A percentile compares a stretch with the other conserved stretches of the same genome.
Evolutionary conservation across 257 asterid species (phyloP).

Genomic region (Prunella vulgaris): DNA sequence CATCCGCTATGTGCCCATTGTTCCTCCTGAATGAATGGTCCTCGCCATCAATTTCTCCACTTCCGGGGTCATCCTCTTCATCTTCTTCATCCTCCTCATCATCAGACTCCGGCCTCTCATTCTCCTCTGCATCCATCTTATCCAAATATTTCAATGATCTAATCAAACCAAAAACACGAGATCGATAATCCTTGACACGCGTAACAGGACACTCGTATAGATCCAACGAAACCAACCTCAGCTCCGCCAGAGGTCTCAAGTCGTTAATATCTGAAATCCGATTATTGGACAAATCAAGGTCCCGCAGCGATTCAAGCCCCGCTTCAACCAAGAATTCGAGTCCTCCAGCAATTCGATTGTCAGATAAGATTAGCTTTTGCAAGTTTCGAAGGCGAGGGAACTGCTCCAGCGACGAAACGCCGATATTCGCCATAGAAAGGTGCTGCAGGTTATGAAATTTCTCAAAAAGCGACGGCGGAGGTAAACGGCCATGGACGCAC

Average conservation of each 20-base stretch:
- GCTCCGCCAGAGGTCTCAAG: slow-evolving; percentile 77
- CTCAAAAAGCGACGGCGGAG: slow-evolving; percentile 86
- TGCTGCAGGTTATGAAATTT: slow-evolving; percentile 78
- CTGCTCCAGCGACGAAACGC: slow-evolving; percentile 79
- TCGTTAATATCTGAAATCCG: slow-evolving; percentile 73
- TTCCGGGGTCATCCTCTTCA: slow-evolving; percentile 84
- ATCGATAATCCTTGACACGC: slow-evolving; percentile 77
- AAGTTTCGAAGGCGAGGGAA: slow-evolving; percentile 69
- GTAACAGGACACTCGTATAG: slow-evolving; percentile 94
- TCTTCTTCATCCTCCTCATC: slow-evolving; percentile 76
- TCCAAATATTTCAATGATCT: slow-evolving; percentile 78
- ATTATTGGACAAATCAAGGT: slow-evolving; percentile 93
- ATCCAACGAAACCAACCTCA: slow-evolving; percentile 82
- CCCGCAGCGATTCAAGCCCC: slow-evolving; percentile 65
- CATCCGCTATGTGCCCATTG: slow-evolving; percentile 53
- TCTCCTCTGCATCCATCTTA: slow-evolving; percentile 92
- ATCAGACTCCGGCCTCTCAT: slow-evolving; percentile 91
- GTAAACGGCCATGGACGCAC: slow-evolving; percentile 90
- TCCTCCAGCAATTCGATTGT: slow-evolving; percentile 87
- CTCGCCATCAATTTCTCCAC: slow-evolving; percentile 89
- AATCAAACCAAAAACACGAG: slow-evolving; percentile 82
- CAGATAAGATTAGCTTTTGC: slow-evolving; percentile 73
- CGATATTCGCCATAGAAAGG: slow-evolving; percentile 82
- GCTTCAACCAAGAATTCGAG: slow-evolving; percentile 74
- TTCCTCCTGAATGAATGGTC: slow-evolving; percentile 39